Percentiles rank a stretch among this genome's conserved stretches.
phyloP scores from a whole-genome alignment of 495 filamentous ascomycete species.

The Penicillium tannophilum region DNA sequence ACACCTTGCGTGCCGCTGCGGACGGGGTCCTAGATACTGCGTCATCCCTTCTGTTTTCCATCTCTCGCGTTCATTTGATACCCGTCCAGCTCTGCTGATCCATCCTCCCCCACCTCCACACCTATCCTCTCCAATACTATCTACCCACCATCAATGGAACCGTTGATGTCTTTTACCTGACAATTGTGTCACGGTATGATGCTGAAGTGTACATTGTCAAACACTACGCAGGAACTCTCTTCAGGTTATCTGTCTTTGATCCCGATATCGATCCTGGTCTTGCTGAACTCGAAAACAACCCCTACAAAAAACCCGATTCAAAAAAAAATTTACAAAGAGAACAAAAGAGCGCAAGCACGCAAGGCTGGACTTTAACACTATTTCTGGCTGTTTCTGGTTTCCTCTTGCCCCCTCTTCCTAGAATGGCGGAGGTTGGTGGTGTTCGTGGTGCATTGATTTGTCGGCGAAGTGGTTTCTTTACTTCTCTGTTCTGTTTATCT shows the following conservation, averaged over 20 bases:
- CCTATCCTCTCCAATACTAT: slow-evolving; percentile 1
- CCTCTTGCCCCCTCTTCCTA: slow-evolving; percentile 42
- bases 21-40: slow-evolving; percentile 53
- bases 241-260: slow-evolving; percentile 17
- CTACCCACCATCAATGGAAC: neutral
- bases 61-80: slow-evolving; percentile 48
- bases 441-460: slow-evolving; percentile 48
- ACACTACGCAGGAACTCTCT: slow-evolving; percentile 12
- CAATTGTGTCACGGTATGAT: neutral
- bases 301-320: slow-evolving; percentile 23
- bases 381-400: slow-evolving; percentile 33
- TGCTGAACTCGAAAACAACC: slow-evolving; percentile 6
- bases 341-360: slow-evolving; percentile 38
- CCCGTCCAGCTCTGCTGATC: slow-evolving; percentile 43
- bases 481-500: slow-evolving; percentile 27
- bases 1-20: slow-evolving; percentile 17
- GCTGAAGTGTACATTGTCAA: slow-evolving; percentile 34
- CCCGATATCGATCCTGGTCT: neutral
- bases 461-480: slow-evolving; percentile 33
- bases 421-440: slow-evolving; percentile 49
- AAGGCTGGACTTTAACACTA: slow-evolving; percentile 38
- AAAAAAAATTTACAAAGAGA: slow-evolving; percentile 30
- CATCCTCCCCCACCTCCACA: slow-evolving; percentile 18
- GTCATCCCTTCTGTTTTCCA: slow-evolving; percentile 28
- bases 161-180: neutral